Evolutionary conservation across 192 early-diverging fungal species (phyloP).

Genomic region (Coemansia interrupta): DNA sequence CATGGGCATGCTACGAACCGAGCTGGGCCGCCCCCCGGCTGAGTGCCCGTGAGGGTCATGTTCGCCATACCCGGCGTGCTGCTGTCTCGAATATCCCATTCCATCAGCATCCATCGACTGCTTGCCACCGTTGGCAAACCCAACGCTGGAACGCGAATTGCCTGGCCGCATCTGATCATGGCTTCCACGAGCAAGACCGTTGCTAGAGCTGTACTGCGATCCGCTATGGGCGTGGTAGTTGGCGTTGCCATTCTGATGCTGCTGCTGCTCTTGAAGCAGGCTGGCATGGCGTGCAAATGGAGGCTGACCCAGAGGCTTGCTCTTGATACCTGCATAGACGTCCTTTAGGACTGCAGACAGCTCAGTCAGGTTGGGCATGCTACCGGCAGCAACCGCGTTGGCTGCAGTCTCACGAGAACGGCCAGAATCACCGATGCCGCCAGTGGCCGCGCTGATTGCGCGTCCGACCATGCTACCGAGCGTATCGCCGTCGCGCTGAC

Average conservation of each 20-base stretch:
- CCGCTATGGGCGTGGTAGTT: background rate
- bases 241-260: slow-evolving; percentile 4
- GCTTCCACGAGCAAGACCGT: slow-evolving; percentile 9
- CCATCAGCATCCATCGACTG: slow-evolving; percentile 23
- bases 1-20: slow-evolving; percentile 50
- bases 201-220: slow-evolving; percentile 19
- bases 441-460: slow-evolving; percentile 8
- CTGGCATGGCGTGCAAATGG: slow-evolving; percentile 43
- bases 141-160: slow-evolving; percentile 19
- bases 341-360: slow-evolving; percentile 50
- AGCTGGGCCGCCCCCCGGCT: slow-evolving; percentile 39
- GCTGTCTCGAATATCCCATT: background rate
- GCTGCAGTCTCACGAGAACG: background rate
- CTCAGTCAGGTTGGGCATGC: slow-evolving; percentile 39
- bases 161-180: slow-evolving; percentile 17
- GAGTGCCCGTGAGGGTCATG: slow-evolving; percentile 23
- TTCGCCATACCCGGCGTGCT: slow-evolving; percentile 19
- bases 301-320: slow-evolving; percentile 53
- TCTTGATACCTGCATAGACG: slow-evolving; percentile 51
- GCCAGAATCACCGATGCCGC: background rate
- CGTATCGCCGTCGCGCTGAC: slow-evolving; percentile 13
- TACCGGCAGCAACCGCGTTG: background rate
- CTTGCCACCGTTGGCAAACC: slow-evolving; percentile 20
- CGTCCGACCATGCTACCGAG: slow-evolving; percentile 11
- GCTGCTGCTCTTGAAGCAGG: slow-evolving; percentile 14